A percentile compares a stretch with the other conserved stretches of the same genome.
These are phyloP conservation scores for Talaromyces pinophilus DNA, from an alignment of 2,329 filamentous ascomycete genomes.

Conservation along the genomic window DNA sequence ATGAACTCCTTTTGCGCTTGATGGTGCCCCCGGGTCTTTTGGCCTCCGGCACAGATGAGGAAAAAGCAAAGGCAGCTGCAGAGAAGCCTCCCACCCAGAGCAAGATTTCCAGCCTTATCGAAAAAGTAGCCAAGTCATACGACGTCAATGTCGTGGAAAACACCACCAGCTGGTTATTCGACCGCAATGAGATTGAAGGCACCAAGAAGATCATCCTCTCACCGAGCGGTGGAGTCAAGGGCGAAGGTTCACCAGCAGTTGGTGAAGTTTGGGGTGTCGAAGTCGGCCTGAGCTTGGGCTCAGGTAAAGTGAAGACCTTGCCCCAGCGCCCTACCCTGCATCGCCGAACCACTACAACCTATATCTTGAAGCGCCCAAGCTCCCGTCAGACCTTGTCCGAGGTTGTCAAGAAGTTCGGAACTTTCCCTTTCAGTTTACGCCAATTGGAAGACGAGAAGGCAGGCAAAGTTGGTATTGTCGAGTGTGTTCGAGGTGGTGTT, in stretches of 20 bases:
- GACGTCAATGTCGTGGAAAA: constrained; percentile 93
- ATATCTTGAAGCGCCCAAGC: constrained; percentile 88
- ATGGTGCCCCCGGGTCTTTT: constrained; percentile 90
- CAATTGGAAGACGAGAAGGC: constrained; percentile 96
- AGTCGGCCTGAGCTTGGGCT: constrained; percentile 85
- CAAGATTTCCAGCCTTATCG: constrained; percentile 82
- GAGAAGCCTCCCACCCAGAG: constrained; percentile 81
- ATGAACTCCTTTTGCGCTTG: constrained; percentile 87
- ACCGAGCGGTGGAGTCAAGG: constrained; percentile 77
- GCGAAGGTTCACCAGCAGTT: constrained; percentile 83
- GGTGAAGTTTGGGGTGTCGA: constrained; percentile 98
- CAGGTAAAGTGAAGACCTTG: constrained; percentile 91
- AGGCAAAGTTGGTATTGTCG: constrained; percentile 92
- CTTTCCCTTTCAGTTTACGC: constrained; percentile 95
- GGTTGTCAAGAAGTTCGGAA: constrained; percentile 95
- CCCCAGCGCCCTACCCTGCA: constrained; percentile 88
- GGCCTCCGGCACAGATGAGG: constrained; percentile 81
- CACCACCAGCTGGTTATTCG: constrained; percentile 96
- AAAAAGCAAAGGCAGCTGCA: constrained; percentile 86
- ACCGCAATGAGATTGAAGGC: constrained; percentile 95
- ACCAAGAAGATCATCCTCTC: constrained; percentile 97
- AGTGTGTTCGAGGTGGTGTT: constrained; percentile 90
- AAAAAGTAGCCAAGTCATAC: constrained; percentile 89
- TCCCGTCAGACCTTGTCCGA: constrained; percentile 91
- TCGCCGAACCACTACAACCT: constrained; percentile 87